Conservation (phyloP, 2,329 filamentous ascomycete genomes). For the Trichoderma sp. region DNA sequence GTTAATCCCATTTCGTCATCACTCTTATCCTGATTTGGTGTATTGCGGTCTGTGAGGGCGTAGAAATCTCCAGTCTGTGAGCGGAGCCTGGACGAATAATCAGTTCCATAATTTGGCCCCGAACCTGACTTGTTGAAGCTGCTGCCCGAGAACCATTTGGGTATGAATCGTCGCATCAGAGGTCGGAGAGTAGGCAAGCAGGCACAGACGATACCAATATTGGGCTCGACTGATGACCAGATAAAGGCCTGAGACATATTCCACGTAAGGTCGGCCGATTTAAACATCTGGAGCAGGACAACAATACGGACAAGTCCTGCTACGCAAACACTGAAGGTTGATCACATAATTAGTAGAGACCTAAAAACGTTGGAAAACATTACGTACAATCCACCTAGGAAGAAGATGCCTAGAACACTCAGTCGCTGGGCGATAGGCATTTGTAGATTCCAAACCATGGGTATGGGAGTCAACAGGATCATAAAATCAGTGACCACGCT, state of each 20-base stretch:
- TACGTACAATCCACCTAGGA: background rate
- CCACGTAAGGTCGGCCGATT: background rate
- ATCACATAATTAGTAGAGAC: background rate
- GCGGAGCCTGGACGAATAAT: background rate
- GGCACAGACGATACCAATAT: background rate
- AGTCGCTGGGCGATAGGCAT: background rate
- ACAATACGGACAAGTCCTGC: background rate
- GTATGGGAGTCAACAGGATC: background rate
- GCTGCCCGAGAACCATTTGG: background rate
- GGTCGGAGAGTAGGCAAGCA: background rate
- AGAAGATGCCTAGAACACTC: background rate
- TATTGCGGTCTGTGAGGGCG: background rate
- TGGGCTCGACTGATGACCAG: background rate
- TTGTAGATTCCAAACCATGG: background rate
- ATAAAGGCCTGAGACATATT: background rate
- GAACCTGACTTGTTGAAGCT: background rate
- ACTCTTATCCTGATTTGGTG: background rate
- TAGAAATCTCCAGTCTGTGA: background rate
- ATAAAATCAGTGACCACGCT: background rate
- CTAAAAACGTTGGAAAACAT: background rate
- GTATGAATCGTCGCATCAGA: background rate
- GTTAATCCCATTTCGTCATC: background rate
- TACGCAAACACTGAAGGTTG: background rate
- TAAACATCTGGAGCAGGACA: background rate
- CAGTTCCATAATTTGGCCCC: background rate